Conservation (phyloP, 164 flowering plant genomes). For the Piper longum region DNA sequence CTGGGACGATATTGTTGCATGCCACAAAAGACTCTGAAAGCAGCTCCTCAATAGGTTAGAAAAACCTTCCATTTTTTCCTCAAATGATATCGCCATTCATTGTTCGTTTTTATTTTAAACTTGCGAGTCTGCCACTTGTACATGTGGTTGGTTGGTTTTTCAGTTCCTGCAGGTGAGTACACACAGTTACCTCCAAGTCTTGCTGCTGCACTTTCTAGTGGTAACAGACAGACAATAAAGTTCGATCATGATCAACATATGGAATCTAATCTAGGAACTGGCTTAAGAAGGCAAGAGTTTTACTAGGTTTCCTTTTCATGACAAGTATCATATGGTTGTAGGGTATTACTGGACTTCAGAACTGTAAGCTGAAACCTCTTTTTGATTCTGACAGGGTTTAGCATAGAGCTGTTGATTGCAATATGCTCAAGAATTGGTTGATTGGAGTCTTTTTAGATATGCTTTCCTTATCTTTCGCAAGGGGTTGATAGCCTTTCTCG, state of each 20-base stretch:
- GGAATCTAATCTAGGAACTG: background rate
- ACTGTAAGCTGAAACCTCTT: background rate
- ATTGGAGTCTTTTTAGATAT: background rate
- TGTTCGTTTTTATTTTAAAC: too few relatives aligned
- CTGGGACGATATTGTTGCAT: constrained; percentile 84
- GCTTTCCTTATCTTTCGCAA: too few relatives aligned
- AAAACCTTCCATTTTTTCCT: background rate
- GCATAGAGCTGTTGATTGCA: background rate
- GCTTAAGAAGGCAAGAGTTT: background rate
- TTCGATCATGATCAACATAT: background rate
- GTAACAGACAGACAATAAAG: background rate
- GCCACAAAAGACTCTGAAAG: constrained; percentile 68
- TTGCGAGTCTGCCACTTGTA: background rate
- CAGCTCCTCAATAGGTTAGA: constrained; percentile 37
- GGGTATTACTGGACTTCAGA: background rate
- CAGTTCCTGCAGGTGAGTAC: background rate
- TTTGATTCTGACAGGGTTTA: background rate
- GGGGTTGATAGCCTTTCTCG: too few relatives aligned
- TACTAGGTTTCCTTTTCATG: background rate
- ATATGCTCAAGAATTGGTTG: background rate
- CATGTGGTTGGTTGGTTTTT: too few relatives aligned
- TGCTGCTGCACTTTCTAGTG: background rate
- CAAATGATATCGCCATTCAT: background rate
- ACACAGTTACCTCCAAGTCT: background rate
- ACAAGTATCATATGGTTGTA: background rate